phyloP scores from a whole-genome alignment of 805 yeast species.

The Pichia occidentalis region DNA sequence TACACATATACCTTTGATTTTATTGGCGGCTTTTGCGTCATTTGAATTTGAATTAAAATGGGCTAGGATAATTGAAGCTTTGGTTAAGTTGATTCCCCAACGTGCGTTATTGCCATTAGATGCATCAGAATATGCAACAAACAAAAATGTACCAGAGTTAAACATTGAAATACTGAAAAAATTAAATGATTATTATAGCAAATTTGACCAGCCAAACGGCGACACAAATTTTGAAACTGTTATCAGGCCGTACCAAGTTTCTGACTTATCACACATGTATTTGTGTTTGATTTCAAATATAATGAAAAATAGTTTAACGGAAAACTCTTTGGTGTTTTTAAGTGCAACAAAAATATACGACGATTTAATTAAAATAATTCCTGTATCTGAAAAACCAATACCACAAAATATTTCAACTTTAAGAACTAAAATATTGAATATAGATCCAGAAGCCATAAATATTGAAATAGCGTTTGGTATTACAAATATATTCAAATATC shows the following conservation, averaged over 20 bases:
- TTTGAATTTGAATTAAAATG: slow-evolving; percentile 31
- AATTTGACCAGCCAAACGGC: not conserved
- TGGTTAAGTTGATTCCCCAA: slow-evolving; percentile 55
- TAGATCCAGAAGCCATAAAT: slow-evolving; percentile 14
- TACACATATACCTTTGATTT: slow-evolving; percentile 66
- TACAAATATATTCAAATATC: slow-evolving; percentile 33
- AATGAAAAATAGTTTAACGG: slow-evolving; percentile 13
- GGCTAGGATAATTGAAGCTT: slow-evolving; percentile 33
- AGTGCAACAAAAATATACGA: slow-evolving; percentile 31
- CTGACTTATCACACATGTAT: slow-evolving; percentile 38
- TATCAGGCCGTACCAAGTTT: slow-evolving; percentile 34
- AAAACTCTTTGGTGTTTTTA: slow-evolving; percentile 24
- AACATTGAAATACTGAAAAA: slow-evolving; percentile 10
- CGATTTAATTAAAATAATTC: slow-evolving; percentile 39
- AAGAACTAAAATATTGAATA: slow-evolving; percentile 25
- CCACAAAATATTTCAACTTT: slow-evolving; percentile 24
- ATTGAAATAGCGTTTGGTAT: slow-evolving; percentile 37
- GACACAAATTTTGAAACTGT: not conserved
- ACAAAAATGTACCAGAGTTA: too few relatives aligned
- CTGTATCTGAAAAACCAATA: slow-evolving; percentile 29
- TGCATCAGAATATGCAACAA: too few relatives aligned
- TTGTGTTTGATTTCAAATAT: slow-evolving; percentile 29
- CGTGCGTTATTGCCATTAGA: slow-evolving; percentile 54
- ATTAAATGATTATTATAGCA: slow-evolving; percentile 17
- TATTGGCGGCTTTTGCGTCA: slow-evolving; percentile 36